Evolutionary conservation across 306 rosid genomes (phyloP).

Genomic region (Phaseolus lunatus): DNA sequence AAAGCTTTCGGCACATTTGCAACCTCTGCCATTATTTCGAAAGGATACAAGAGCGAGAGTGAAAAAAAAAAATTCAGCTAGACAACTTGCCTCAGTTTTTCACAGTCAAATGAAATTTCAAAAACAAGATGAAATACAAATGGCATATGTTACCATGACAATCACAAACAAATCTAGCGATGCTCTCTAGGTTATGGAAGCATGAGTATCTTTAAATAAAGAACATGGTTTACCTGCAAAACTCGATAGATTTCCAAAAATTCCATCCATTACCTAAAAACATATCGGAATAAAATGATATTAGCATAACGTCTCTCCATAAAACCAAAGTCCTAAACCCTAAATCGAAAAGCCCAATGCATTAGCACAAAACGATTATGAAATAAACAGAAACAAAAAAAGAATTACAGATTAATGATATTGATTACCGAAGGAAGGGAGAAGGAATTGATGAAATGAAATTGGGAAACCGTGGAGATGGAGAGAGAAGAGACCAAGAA

Average conservation of each 20-base stretch:
- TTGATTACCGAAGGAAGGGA: slow-evolving; percentile 58
- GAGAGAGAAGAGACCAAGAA: slow-evolving; percentile 48
- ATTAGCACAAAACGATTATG: background rate
- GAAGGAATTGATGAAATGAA: slow-evolving; percentile 54
- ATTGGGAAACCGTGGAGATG: slow-evolving; percentile 47
- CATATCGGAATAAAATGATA: background rate
- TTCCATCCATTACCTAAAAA: background rate
- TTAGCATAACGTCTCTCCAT: background rate
- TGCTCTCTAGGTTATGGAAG: background rate
- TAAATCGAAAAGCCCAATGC: background rate
- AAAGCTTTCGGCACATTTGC: slow-evolving; percentile 72
- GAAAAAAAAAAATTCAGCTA: background rate
- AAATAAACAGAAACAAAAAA: background rate
- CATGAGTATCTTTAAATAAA: too few species aligned
- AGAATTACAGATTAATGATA: too few species aligned
- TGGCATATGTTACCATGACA: background rate
- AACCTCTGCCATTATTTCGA: slow-evolving; percentile 63
- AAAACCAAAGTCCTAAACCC: background rate
- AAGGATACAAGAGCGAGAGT: slow-evolving; percentile 13
- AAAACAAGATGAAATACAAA: background rate
- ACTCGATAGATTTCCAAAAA: background rate
- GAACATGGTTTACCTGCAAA: background rate
- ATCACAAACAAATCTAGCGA: background rate
- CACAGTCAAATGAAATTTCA: background rate
- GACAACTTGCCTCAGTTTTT: background rate